Evolutionary conservation across 2,329 filamentous ascomycete species (phyloP), one percentile per base, ranked within the genome.

Genomic region (Fusarium torreyae): DNA sequence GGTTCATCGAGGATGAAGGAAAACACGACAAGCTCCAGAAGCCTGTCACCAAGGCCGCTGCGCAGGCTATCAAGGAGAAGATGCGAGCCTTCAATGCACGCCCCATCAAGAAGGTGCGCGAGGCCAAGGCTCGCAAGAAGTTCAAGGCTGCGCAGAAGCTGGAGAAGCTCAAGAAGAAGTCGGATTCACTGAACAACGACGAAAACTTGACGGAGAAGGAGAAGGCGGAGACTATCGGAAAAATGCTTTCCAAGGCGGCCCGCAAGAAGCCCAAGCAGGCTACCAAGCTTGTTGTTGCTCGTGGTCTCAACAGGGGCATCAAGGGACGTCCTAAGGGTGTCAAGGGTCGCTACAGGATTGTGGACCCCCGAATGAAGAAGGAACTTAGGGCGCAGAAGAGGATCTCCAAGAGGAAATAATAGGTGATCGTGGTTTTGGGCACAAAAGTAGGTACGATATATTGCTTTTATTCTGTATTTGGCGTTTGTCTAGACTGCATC

Each of bases 41-140:
- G 61, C 97, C 96, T n/a, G 95, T 97, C 75, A 94, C 91, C 51
- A 96, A 96, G 74, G 94, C 94, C 34, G 97, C 92, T 0, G 94
- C 95, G 1, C 86, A 89, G 15, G 96, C 96, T 3, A 98, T 99
- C 84, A 94, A 96, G 80, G 95, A 98, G 77, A 99, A 99, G 82
- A 79, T 92, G 77, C 92, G 95, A 33, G 94, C 96, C 1, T 88
- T 97, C 74, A 98, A 99, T 78, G 96, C 95, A 9, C 90, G 96
- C 33, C 96, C 96, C 1, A 98, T 98, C 88, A 99, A 99, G 87
- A 99, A 99, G 85, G 96, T 99, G 33, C 92, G 93, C 73, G 96
- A 99, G 82, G 96, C 96, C 24, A 94, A 97, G 82, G 95, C 94
- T 36, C 88, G 96, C 63, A 99, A 99, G 90, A 98, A 98, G 84